phyloP scores from a whole-genome alignment of 139 green algal species.

The Deuterostichococcus epilithicus region DNA sequence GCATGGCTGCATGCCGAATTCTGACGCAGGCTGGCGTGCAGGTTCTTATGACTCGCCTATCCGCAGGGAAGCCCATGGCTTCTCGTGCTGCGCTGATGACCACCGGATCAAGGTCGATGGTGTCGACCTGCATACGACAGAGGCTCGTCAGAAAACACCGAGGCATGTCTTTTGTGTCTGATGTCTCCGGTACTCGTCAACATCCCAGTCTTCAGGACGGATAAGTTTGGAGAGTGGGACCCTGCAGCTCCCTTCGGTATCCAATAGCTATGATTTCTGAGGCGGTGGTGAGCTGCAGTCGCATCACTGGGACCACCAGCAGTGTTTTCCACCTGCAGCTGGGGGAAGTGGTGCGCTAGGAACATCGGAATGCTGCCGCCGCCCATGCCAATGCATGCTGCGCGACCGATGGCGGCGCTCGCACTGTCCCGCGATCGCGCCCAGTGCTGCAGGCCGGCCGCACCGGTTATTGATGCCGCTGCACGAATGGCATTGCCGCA shows the following conservation, averaged over 20 bases:
- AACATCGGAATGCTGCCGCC: slow-evolving; percentile 57
- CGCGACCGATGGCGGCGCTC: background rate
- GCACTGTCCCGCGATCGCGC: background rate
- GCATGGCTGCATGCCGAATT: no score
- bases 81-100: slow-evolving; percentile 39
- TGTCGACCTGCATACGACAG: slow-evolving; percentile 28
- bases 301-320: background rate
- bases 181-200: no score
- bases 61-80: slow-evolving; percentile 46
- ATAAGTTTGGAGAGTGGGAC: no score
- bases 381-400: slow-evolving; percentile 54
- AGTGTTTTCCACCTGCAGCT: slow-evolving; percentile 23
- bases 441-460: background rate
- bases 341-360: slow-evolving; percentile 42
- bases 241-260: no score
- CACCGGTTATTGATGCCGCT: background rate
- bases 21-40: no score
- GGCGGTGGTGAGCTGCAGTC: no score
- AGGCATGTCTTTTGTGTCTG: no score
- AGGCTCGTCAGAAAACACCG: background rate
- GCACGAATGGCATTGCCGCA: no score
- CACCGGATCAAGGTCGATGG: slow-evolving; percentile 51
- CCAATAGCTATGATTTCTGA: no score
- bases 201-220: no score
- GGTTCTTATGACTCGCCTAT: background rate